phyloP scores from a whole-genome alignment of 129 eudicot genomes.

The Oenanthe sinensis region DNA sequence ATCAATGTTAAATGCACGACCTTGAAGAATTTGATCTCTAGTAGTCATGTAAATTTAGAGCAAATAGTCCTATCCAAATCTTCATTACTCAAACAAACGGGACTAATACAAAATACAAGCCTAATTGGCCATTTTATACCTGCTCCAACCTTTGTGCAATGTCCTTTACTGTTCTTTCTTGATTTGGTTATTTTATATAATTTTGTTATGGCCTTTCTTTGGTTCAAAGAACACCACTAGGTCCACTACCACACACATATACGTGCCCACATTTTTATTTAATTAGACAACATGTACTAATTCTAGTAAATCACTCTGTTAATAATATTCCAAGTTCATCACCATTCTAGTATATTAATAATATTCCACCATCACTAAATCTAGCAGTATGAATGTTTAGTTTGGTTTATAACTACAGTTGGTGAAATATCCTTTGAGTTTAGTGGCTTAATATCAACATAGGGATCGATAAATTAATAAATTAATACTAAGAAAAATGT shows the following conservation, averaged over 20 bases:
- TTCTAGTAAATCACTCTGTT: constrained; percentile 7
- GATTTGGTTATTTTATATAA: not conserved
- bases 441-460: not conserved
- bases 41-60: not conserved
- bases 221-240: constrained; percentile 17
- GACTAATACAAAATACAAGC: not conserved
- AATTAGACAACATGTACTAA: constrained; percentile 4
- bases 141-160: constrained; percentile 7
- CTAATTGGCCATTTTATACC: constrained; percentile 3
- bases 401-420: not conserved
- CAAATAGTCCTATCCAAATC: not conserved
- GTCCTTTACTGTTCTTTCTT: constrained; percentile 10
- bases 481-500: not conserved
- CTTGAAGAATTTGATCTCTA: not conserved
- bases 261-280: not conserved
- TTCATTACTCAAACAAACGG: not conserved
- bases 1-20: not conserved
- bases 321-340: not conserved
- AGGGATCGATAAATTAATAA: not conserved
- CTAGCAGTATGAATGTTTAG: not conserved
- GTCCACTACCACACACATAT: not conserved
- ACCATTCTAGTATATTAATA: not conserved
- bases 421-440: not conserved
- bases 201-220: constrained; percentile 10
- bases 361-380: not conserved